Conservation (phyloP, 1,284 basidiomycete genomes). For the Tilletia indica region DNA sequence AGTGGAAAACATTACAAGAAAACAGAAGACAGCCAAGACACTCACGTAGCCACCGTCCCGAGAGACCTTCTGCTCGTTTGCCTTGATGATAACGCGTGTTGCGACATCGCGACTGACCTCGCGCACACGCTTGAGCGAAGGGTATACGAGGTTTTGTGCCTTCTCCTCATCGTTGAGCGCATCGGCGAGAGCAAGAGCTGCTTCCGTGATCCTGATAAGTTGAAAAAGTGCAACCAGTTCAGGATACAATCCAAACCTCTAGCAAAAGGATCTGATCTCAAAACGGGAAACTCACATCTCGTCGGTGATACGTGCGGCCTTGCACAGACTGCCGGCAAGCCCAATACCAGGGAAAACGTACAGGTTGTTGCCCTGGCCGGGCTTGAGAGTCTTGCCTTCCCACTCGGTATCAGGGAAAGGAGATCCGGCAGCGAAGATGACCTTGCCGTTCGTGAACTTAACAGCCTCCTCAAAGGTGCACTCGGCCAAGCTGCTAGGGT, state of each 20-base stretch:
- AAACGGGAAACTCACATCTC: conserved; percentile 61
- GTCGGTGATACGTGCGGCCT: conserved; percentile 69
- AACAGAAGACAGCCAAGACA: background rate
- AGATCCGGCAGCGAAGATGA: conserved; percentile 85
- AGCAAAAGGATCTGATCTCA: no score
- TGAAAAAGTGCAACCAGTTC: background rate
- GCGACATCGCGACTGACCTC: conserved; percentile 50
- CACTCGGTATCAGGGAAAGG: conserved; percentile 74
- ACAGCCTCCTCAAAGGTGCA: conserved; percentile 76
- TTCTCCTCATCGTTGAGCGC: conserved; percentile 72
- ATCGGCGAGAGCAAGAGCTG: conserved; percentile 71
- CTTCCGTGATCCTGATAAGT: conserved; percentile 58
- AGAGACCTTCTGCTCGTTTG: conserved; percentile 46
- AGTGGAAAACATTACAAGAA: background rate
- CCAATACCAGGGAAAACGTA: conserved; percentile 46
- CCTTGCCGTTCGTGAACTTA: conserved; percentile 63
- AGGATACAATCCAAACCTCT: no score
- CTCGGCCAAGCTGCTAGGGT: conserved; percentile 79
- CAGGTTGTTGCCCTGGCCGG: conserved; percentile 89
- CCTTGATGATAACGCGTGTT: conserved; percentile 44
- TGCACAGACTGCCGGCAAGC: conserved; percentile 63
- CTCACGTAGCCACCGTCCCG: conserved; percentile 41
- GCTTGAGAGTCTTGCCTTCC: conserved; percentile 67
- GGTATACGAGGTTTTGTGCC: conserved; percentile 56
- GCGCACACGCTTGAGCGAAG: conserved; percentile 45